phyloP scores from a whole-genome alignment of 441 rosid species.

The Populus hybrid region DNA sequence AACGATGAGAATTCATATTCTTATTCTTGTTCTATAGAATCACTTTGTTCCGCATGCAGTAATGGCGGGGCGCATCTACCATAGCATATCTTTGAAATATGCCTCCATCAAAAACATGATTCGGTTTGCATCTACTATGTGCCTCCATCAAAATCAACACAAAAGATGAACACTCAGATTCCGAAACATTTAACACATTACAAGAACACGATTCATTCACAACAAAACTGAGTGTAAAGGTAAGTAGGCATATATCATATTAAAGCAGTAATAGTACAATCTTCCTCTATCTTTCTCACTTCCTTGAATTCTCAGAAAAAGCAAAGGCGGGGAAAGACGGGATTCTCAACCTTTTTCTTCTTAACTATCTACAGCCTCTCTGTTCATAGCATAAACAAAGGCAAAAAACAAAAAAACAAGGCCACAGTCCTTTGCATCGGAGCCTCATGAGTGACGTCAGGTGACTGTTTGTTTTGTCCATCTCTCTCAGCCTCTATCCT shows the following conservation, averaged over 20 bases:
- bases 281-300: constrained; percentile 24
- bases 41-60: no score
- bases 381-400: neutral
- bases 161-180: neutral
- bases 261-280: neutral
- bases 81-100: neutral
- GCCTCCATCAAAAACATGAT: neutral
- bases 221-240: neutral
- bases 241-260: neutral
- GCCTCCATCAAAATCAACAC: neutral
- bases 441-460: neutral
- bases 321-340: constrained; percentile 31
- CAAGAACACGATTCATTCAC: neutral
- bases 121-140: no score
- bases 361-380: constrained; percentile 16
- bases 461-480: neutral
- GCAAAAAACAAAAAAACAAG: neutral
- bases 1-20: no score
- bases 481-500: neutral
- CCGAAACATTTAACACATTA: no score
- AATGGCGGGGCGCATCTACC: neutral
- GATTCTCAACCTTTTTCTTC: constrained; percentile 1
- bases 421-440: neutral
- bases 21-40: no score
- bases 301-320: constrained; percentile 20